phyloP scores from a whole-genome alignment of 2,329 filamentous ascomycete genomes.

The Lecanosticta acicola region DNA sequence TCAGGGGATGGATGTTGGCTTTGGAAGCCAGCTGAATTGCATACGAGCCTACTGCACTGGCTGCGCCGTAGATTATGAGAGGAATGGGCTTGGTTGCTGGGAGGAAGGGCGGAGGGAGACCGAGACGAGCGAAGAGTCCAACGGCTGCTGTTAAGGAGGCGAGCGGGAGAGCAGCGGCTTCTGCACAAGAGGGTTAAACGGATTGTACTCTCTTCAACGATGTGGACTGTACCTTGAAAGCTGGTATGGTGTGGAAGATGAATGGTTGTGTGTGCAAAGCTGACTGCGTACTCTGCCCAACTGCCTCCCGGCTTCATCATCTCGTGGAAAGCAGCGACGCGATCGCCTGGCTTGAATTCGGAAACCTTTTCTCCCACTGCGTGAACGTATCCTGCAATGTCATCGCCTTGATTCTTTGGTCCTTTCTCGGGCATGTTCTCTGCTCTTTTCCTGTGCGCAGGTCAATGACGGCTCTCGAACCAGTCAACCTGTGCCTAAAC shows the following conservation, averaged over 20 bases:
- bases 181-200: constrained; percentile 14
- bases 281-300: constrained; percentile 58
- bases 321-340: constrained; percentile 51
- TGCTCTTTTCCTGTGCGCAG: constrained; percentile 15
- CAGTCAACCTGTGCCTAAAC: constrained; percentile 4
- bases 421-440: constrained; percentile 12
- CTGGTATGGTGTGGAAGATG: constrained; percentile 45
- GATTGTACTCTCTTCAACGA: neutral
- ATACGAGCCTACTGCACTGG: constrained; percentile 54
- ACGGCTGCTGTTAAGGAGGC: constrained; percentile 44
- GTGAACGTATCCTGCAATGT: constrained; percentile 43
- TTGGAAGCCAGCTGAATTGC: constrained; percentile 51
- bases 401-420: constrained; percentile 31
- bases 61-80: constrained; percentile 46
- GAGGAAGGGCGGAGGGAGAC: constrained; percentile 39
- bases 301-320: constrained; percentile 49
- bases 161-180: constrained; percentile 43
- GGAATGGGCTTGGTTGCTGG: constrained; percentile 27
- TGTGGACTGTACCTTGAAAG: constrained; percentile 44
- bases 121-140: constrained; percentile 42
- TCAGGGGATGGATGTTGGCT: constrained; percentile 55
- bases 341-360: constrained; percentile 54
- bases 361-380: constrained; percentile 50
- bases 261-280: constrained; percentile 53
- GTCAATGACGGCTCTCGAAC: neutral